Conservation (phyloP, 2,329 filamentous ascomycete genomes). For the Achaetomium macrosporum region DNA sequence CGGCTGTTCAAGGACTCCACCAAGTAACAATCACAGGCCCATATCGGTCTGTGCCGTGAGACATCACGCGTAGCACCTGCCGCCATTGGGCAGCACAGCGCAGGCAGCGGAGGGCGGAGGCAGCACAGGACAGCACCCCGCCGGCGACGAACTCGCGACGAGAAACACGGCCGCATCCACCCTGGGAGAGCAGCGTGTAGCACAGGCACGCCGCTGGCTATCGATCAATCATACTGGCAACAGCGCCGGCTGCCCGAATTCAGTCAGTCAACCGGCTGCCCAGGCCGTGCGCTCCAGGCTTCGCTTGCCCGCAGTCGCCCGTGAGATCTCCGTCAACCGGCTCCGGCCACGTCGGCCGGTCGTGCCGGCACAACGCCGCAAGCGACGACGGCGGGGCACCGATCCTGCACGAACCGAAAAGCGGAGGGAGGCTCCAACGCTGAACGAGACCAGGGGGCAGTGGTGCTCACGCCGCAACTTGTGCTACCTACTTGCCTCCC, state of each 20-base stretch:
- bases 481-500: constrained; percentile 9
- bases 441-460: constrained; percentile 11
- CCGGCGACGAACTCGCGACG: not conserved
- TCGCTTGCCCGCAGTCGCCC: too few relatives aligned
- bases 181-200: not conserved
- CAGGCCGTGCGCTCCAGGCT: too few relatives aligned
- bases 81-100: not conserved
- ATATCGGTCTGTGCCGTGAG: constrained; percentile 21
- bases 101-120: not conserved
- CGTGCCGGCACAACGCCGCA: not conserved
- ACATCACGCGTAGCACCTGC: constrained; percentile 18
- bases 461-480: constrained; percentile 16
- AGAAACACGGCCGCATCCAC: not conserved
- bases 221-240: too few relatives aligned
- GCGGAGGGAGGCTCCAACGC: not conserved
- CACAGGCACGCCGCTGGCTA: too few relatives aligned
- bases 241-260: too few relatives aligned
- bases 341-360: constrained; percentile 4
- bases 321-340: not conserved
- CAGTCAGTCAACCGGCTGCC: too few relatives aligned
- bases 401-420: constrained; percentile 2
- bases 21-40: constrained; percentile 15
- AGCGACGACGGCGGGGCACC: not conserved
- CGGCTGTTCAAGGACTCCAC: constrained; percentile 20
- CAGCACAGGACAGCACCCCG: not conserved